A percentile compares a stretch with the other conserved stretches of the same genome.
phyloP scores from a whole-genome alignment of 805 yeast genomes.

The Saccharomycopsis javanensis region DNA sequence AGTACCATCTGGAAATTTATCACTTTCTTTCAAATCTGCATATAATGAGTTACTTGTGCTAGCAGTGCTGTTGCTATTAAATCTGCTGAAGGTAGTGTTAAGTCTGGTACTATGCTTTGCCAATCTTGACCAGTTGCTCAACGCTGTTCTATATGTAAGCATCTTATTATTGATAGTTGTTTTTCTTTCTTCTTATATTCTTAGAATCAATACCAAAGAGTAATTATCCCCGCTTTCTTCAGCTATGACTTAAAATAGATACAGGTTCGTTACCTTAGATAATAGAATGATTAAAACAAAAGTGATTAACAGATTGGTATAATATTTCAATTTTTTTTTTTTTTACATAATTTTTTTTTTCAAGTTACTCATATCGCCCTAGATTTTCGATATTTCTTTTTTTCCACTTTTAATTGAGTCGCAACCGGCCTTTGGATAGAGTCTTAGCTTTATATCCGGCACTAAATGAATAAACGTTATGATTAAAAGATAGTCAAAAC shows the following conservation, averaged over 20 bases:
- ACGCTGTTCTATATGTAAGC: neutral
- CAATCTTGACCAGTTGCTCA: neutral
- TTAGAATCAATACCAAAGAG: too few relatives aligned
- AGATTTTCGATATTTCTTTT: neutral
- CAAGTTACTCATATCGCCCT: neutral
- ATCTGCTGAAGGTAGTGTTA: neutral
- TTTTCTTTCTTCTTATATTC: too few relatives aligned
- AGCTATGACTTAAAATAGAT: too few relatives aligned
- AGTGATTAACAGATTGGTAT: too few relatives aligned
- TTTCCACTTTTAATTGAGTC: neutral
- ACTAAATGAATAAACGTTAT: neutral
- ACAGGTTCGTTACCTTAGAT: too few relatives aligned
- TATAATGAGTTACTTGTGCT: neutral
- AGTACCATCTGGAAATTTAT: conserved; percentile 36
- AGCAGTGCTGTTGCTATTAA: neutral
- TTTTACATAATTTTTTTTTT: neutral
- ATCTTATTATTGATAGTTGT: neutral
- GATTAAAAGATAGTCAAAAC: too few relatives aligned
- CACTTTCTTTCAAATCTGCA: conserved; percentile 7
- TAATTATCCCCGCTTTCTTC: too few relatives aligned
- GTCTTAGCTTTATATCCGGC: neutral
- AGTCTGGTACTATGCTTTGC: neutral
- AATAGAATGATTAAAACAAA: too few relatives aligned
- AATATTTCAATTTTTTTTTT: neutral
- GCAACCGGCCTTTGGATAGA: neutral